These are phyloP conservation scores for Solanum corneliomulleri DNA, from an alignment of 257 asterid genomes.

Conservation along the genomic window DNA sequence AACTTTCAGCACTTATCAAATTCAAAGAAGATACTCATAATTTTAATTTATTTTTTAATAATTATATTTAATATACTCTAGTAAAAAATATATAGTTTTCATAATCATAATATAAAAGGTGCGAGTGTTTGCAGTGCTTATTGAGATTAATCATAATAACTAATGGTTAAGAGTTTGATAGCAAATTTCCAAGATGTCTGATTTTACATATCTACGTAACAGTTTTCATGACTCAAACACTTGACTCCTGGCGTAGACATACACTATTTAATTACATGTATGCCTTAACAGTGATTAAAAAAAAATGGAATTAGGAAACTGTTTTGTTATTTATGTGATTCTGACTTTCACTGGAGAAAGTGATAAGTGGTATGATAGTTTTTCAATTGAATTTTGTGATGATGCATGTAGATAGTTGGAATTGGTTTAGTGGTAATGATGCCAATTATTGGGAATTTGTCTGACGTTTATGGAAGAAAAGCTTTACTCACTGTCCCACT, in stretches of 20 bases:
- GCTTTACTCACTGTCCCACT: slow-evolving; percentile 36
- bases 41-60: too few species aligned
- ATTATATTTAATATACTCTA: background rate
- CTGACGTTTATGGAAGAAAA: slow-evolving; percentile 44
- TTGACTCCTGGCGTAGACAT: too few species aligned
- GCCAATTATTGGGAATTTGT: slow-evolving; percentile 46
- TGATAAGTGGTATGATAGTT: background rate
- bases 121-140: background rate
- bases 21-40: background rate
- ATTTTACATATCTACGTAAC: too few species aligned
- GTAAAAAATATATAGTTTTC: background rate
- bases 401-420: slow-evolving; percentile 34
- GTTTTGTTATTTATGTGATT: too few species aligned
- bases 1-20: too few species aligned
- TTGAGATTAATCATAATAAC: background rate
- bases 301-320: too few species aligned
- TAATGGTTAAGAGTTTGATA: background rate
- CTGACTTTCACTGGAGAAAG: background rate
- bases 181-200: too few species aligned
- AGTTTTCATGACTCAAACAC: too few species aligned
- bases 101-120: background rate
- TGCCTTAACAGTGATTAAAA: too few species aligned
- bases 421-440: slow-evolving; percentile 37
- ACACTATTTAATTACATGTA: too few species aligned
- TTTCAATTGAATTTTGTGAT: background rate